A percentile compares a stretch with the other conserved stretches of the same genome.
phyloP scores from a whole-genome alignment of 2,329 filamentous ascomycete species.

The Claviceps humidiphila region DNA sequence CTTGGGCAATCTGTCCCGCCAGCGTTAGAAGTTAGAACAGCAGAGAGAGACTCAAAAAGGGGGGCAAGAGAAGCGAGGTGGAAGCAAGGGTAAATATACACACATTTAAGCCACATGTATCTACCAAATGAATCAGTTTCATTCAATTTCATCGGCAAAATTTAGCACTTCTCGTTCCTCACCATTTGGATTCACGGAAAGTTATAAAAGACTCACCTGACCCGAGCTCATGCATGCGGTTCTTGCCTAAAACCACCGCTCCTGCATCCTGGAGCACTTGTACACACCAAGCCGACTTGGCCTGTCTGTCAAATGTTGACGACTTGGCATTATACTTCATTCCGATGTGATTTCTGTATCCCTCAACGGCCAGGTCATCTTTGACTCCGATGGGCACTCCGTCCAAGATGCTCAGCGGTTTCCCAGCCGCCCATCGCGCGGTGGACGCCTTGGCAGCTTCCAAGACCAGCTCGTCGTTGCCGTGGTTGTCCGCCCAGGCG shows the following conservation, averaged over 20 bases:
- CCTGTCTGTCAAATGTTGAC: conserved; percentile 35
- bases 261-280: conserved; percentile 59
- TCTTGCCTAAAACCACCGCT: conserved; percentile 62
- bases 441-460: conserved; percentile 62
- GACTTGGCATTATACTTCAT: conserved; percentile 45
- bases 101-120: conserved; percentile 73
- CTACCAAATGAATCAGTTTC: conserved; percentile 18
- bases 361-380: conserved; percentile 61
- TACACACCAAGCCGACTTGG: conserved; percentile 56
- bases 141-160: background rate
- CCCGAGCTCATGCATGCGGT: conserved; percentile 70
- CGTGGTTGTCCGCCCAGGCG: conserved; percentile 58
- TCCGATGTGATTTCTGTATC: conserved; percentile 55
- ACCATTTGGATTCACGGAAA: too few relatives aligned
- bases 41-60: background rate
- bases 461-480: conserved; percentile 41
- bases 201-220: conserved; percentile 34
- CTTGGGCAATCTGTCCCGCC: conserved; percentile 39
- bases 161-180: background rate
- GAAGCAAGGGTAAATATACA: conserved; percentile 8
- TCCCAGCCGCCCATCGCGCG: conserved; percentile 53
- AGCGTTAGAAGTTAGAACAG: conserved; percentile 19
- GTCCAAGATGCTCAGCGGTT: conserved; percentile 56
- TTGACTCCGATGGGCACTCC: conserved; percentile 76
- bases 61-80: too few relatives aligned